Conservation (phyloP, 148 eudicot genomes). For the Arctostaphylos glauca region DNA sequence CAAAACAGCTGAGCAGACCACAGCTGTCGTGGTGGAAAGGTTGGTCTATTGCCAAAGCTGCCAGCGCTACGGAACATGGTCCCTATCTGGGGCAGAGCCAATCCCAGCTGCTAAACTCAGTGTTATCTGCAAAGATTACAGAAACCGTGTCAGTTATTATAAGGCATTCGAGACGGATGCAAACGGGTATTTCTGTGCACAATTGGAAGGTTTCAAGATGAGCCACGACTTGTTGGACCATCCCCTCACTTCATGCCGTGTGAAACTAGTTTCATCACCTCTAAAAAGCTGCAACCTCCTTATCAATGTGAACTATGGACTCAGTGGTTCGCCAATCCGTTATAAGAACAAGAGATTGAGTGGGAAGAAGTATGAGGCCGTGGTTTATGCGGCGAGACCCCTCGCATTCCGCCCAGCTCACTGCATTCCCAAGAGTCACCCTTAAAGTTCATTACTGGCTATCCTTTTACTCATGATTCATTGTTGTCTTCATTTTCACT, state of each 20-base stretch:
- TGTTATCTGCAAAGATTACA: slow-evolving; percentile 72
- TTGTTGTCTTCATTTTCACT: background rate
- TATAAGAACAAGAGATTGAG: slow-evolving; percentile 48
- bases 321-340: slow-evolving; percentile 55
- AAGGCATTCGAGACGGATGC: slow-evolving; percentile 39
- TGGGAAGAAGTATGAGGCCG: slow-evolving; percentile 50
- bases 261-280: slow-evolving; percentile 75
- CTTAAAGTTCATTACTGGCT: slow-evolving; percentile 6
- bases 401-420: slow-evolving; percentile 67
- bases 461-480: slow-evolving; percentile 6
- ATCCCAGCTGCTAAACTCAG: slow-evolving; percentile 52
- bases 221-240: slow-evolving; percentile 53
- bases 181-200: slow-evolving; percentile 62
- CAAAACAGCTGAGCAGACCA: slow-evolving; percentile 20
- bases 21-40: slow-evolving; percentile 69
- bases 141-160: slow-evolving; percentile 60
- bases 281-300: slow-evolving; percentile 46
- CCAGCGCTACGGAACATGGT: slow-evolving; percentile 47
- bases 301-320: slow-evolving; percentile 73
- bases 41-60: slow-evolving; percentile 88
- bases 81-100: slow-evolving; percentile 52
- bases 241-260: slow-evolving; percentile 74
- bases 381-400: slow-evolving; percentile 67
- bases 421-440: slow-evolving; percentile 43
- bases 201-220: slow-evolving; percentile 54